Percentiles rank a stretch among this genome's conserved stretches.
Evolutionary conservation across 2,329 filamentous ascomycete species (phyloP).

Genomic region (Thielaviopsis punctulata): DNA sequence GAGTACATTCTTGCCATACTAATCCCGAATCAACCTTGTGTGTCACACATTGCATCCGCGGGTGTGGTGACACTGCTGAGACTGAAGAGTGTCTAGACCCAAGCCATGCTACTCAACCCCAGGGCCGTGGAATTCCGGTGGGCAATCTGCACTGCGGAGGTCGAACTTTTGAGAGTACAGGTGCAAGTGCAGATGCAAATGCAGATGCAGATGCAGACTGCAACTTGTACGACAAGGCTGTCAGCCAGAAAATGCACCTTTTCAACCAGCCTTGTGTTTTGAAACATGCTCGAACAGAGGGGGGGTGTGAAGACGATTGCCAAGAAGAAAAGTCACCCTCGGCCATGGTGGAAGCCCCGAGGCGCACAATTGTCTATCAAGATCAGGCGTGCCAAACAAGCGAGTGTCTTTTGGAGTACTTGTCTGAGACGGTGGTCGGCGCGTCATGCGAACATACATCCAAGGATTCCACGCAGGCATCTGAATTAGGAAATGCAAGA

Average conservation of each 20-base stretch:
- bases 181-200: background rate
- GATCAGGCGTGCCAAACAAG: background rate
- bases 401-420: background rate
- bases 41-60: background rate
- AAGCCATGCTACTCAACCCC: background rate
- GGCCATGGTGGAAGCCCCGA: background rate
- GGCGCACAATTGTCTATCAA: background rate
- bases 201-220: background rate
- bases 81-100: background rate
- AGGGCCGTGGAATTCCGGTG: background rate
- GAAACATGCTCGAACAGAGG: background rate
- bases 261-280: background rate
- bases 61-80: background rate
- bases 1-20: background rate
- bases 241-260: background rate
- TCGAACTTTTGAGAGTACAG: background rate
- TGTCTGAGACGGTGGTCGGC: background rate
- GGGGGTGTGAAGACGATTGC: background rate
- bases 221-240: background rate
- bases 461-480: background rate
- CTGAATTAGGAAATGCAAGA: background rate
- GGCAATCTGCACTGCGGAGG: background rate
- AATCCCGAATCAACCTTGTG: background rate
- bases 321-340: background rate
- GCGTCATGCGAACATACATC: background rate